Base-by-base conservation (phyloP, 2,329 filamentous ascomycete genomes). In the Fusarium nurragi region DNA sequence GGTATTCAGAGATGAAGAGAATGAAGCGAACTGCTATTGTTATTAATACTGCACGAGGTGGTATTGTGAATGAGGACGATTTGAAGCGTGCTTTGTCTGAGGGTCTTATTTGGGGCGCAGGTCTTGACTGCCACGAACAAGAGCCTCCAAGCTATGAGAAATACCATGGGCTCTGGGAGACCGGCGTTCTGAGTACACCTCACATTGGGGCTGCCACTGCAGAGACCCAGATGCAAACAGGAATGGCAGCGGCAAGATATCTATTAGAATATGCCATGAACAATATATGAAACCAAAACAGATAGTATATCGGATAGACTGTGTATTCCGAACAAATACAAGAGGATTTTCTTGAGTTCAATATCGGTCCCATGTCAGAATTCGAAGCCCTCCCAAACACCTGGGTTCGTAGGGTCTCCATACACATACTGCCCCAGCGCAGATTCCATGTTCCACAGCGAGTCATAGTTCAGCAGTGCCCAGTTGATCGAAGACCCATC, bases 151-250 rank as follows among this genome's bases (percentile, higher is more conserved):
- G 59, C 6, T 45, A 64, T 13, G 75, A 76, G 37, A 73, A 64
- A 18, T 79, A 80, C 50, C 67, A 68, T 0, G 54, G 59, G 1
- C 56, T 80, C 1, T 79, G 77, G 76, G 65, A 74, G 7, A 45
- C 64, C n/a, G 75, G 76, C 5, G 75, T 77, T 8, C 60, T 81
- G 7, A 78, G 78, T 54, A 81, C 79, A 6, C 80, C 80, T 8
- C 80, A 83, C 51, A 76, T 83, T 40, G 82, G 81, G 9, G 81
- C 80, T 3, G 76, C 80, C 0, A 83, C 81, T 1, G 63, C 57
- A 0, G 65, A 76, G 18, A 74, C 73, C 0, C 74, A 76, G 52
- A 69, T 70, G 44, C 65, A 73, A 19, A 75, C 74, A 0, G 74
- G 69, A 1, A 64, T 71, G 45, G 72, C 70, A 1, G 74, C 74